A percentile compares a stretch with the other conserved stretches of the same genome.
These are phyloP conservation scores for Debaryomyces castellii DNA, from an alignment of 805 yeast genomes.

Conservation along the genomic window DNA sequence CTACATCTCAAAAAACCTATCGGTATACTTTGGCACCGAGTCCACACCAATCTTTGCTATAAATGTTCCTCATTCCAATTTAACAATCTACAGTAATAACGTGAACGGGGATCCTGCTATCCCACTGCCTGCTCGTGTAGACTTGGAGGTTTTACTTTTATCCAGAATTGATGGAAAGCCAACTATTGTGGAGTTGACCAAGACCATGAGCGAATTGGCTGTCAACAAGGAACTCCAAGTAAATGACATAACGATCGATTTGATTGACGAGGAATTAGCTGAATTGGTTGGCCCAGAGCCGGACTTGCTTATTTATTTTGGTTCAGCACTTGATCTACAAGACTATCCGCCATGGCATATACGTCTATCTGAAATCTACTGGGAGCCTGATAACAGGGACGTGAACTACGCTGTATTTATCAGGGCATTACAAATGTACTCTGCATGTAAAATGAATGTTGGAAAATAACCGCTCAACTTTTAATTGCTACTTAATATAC, in stretches of 20 bases:
- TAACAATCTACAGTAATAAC: conserved; percentile 42
- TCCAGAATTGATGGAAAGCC: conserved; percentile 84
- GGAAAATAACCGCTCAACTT: conserved; percentile 61
- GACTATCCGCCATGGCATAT: conserved; percentile 99
- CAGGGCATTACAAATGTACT: conserved; percentile 70
- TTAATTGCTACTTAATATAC: background rate
- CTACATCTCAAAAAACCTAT: conserved; percentile 57
- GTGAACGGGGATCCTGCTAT: conserved; percentile 26
- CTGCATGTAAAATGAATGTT: conserved; percentile 82
- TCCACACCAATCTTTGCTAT: conserved; percentile 62
- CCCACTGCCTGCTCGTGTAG: conserved; percentile 33
- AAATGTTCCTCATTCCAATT: conserved; percentile 66
- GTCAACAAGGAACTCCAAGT: conserved; percentile 56
- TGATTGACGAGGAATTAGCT: conserved; percentile 70
- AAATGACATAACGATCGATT: conserved; percentile 68
- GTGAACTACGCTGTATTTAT: conserved; percentile 83
- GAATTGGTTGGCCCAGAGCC: conserved; percentile 91
- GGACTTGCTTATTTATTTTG: conserved; percentile 79
- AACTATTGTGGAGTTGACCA: conserved; percentile 84
- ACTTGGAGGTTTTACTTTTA: conserved; percentile 64
- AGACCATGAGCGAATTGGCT: conserved; percentile 78
- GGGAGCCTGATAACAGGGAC: conserved; percentile 82
- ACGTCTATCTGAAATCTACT: conserved; percentile 83
- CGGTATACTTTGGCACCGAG: conserved; percentile 71
- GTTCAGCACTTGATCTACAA: conserved; percentile 84